Evolutionary conservation across 805 yeast species (phyloP).

Genomic region (Jamesozyma gamospora): DNA sequence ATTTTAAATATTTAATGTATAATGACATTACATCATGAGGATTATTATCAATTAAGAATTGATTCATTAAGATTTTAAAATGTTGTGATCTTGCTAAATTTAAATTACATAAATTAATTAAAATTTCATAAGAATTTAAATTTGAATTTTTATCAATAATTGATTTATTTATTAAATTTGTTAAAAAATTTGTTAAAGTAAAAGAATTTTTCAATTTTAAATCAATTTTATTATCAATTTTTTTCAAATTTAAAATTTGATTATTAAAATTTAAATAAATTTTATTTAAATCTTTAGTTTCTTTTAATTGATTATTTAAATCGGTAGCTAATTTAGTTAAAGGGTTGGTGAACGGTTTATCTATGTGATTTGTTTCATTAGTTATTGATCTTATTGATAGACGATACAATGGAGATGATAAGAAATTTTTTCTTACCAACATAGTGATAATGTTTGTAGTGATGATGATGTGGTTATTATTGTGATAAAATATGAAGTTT

Average conservation of each 20-base stretch:
- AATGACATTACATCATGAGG: constrained; percentile 24
- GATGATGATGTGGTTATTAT: too few species aligned
- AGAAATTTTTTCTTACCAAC: too few species aligned
- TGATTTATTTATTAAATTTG: constrained; percentile 3
- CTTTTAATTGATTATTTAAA: constrained; percentile 1
- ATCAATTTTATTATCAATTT: not conserved
- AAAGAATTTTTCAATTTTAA: constrained; percentile 4
- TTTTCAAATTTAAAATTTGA: constrained; percentile 1
- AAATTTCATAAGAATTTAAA: constrained; percentile 21
- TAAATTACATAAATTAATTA: constrained; percentile 17
- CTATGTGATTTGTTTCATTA: too few species aligned
- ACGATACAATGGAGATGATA: too few species aligned
- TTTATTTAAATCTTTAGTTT: constrained; percentile 1
- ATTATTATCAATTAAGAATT: constrained; percentile 10
- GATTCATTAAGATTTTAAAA: constrained; percentile 19
- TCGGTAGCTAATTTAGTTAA: not conserved
- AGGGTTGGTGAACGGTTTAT: too few species aligned
- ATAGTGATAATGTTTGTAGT: too few species aligned
- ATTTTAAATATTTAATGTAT: constrained; percentile 25
- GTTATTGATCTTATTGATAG: too few species aligned
- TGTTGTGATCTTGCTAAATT: constrained; percentile 23
- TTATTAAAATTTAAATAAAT: constrained; percentile 2
- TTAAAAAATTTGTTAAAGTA: constrained; percentile 1
- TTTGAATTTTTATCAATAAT: constrained; percentile 1
- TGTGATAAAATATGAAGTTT: too few species aligned